Evolutionary conservation across 768 basidiomycete genomes (phyloP), one percentile per base, ranked within the genome.

Genomic region (Gymnopilus dilepis): DNA sequence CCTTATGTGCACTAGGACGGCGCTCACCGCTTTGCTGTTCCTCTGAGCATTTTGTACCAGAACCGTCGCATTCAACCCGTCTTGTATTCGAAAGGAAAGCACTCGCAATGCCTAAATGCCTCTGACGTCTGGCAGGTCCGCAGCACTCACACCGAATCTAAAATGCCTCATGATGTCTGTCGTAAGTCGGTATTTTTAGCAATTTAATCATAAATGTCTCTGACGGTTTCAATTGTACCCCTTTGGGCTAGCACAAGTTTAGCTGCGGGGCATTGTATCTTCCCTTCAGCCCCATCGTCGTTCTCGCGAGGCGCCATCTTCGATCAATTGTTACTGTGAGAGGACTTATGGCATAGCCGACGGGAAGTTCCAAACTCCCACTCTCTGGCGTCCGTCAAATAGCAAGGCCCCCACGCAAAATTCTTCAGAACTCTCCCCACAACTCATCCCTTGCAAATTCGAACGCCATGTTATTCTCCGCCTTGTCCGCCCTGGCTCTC

Each of bases 381-480:
- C 61, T 37, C 6, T 41, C 19, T 15, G 19, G 30, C 43, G 34
- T 33, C 52, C 56, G 42, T 63, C 61, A 63, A 63, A 63, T 54
- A 63, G 55, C 37, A 12, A 40, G 24, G 5, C 37, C 37, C 38
- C n/a, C 13, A 4, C 22, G 6, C 52, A 28, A n/a, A 4, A 24
- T 43, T 41, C 41, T 26, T 26, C 21, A 38, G 21, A 38, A 24
- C 22, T 26, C 21, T 41, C 47, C 19, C 41, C 50, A 42, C 52
- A 43, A 31, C 30, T 40, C 43, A 56, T 54, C 28, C 47, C 26
- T 6, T n/a, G 9, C 48, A 40, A 54, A 54, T 54, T 54, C n/a
- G 31, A 52, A 15, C 24, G 38, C 38, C 31, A 65, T 66, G 65
- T 51, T 66, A 33, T 63, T 66, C 59, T 61, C 61, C 28, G 59